phyloP scores from a whole-genome alignment of 2,329 filamentous ascomycete species.

The Penicillium sp. region DNA sequence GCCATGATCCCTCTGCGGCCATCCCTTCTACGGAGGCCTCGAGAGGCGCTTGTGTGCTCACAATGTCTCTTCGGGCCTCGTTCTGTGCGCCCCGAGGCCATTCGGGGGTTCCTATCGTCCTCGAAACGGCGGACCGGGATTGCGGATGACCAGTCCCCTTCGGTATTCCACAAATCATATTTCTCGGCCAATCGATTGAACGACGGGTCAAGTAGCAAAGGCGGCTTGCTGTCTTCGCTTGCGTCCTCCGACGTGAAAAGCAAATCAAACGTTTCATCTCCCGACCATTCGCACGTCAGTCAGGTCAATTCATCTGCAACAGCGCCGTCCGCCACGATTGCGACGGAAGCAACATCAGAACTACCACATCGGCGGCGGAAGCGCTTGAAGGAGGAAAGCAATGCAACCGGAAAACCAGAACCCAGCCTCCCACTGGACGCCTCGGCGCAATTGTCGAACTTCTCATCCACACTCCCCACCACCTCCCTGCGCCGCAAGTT shows the following conservation, averaged over 20 bases:
- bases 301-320: constrained; percentile 10
- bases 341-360: constrained; percentile 19
- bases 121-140: constrained; percentile 25
- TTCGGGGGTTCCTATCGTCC: constrained; percentile 28
- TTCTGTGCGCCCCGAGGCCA: constrained; percentile 12
- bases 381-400: constrained; percentile 31
- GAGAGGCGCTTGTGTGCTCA: constrained; percentile 28
- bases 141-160: constrained; percentile 22
- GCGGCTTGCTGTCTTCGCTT: constrained; percentile 22
- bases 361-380: constrained; percentile 39
- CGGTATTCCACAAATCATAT: constrained; percentile 31
- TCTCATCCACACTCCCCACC: constrained; percentile 50
- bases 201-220: constrained; percentile 14
- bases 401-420: constrained; percentile 20
- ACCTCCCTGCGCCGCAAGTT: constrained; percentile 57
- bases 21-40: constrained; percentile 26
- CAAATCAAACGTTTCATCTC: constrained; percentile 1
- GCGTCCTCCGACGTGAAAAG: constrained; percentile 19
- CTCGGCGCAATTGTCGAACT: constrained; percentile 51
- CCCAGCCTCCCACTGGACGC: constrained; percentile 49
- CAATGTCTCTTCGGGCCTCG: constrained; percentile 26
- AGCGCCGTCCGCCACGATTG: constrained; percentile 14
- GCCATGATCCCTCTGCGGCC: constrained; percentile 34
- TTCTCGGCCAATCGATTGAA: constrained; percentile 31
- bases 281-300: constrained; percentile 12